Evolutionary conservation across 2,329 filamentous ascomycete species (phyloP), one percentile per base, ranked within the genome.

Genomic region (Colletotrichum zoysiae): DNA sequence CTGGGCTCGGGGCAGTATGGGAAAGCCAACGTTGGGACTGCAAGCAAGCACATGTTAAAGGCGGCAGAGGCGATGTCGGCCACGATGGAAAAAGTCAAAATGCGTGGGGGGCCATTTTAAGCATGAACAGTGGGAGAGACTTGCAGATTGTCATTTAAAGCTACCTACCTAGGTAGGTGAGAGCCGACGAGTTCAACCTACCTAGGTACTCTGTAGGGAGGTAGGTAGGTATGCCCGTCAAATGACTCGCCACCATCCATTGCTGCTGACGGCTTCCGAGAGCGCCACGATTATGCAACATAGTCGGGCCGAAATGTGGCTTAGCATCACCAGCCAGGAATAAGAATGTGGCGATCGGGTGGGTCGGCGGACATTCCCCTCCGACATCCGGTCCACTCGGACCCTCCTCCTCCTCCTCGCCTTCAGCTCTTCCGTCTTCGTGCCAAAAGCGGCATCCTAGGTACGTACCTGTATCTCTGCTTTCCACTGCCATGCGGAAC

Each of bases 91-190:
- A 72, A 72, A 70, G 70, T 65, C 57, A 59, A 72, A 51, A 53
- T n/a, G 58, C 65, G 59, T 72, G 65, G 65, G 65, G 69, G 70
- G 59, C 59, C 66, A 55, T 60, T 60, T 70, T 56, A 30, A 70
- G 66, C 69, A 69, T 69, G 53, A 53, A 33, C 56, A 40, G 18
- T 44, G n/a, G 46, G 44, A 63, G 33, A 58, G 58, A 69, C 58
- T 64, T 71, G 65, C 55, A 69, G 50, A 55, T 71, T 60, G 55
- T 42, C 40, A 64, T 59, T 68, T 60, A 63, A 60, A 69, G 51
- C 50, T 58, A n/a, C n/a, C n/a, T n/a, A n/a, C n/a, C n/a, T n/a
- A n/a, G n/a, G n/a, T n/a, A 71, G 65, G 50, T 38, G 56, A 55
- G 44, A 60, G 46, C 57, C 58, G 58, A n/a, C 51, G 23, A 69